A percentile compares a stretch with the other conserved stretches of the same genome.
Evolutionary conservation across 2,329 filamentous ascomycete species (phyloP).

Genomic region (Diplodia intermedia): DNA sequence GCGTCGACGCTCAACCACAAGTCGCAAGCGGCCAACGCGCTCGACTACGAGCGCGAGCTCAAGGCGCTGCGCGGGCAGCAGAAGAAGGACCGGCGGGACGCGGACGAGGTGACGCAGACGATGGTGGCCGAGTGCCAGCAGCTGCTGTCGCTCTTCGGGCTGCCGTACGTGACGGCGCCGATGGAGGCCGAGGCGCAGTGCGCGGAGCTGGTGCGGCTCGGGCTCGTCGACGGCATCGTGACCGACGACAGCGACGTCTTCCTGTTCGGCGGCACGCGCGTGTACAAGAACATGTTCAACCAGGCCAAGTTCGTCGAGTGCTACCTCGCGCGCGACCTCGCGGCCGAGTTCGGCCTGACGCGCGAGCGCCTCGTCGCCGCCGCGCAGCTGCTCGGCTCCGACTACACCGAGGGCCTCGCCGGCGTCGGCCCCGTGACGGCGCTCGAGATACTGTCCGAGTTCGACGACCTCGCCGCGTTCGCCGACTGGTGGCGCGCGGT

Average conservation of each 20-base stretch:
- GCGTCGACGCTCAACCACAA: constrained; percentile 85
- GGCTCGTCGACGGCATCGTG: constrained; percentile 94
- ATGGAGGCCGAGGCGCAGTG: constrained; percentile 99
- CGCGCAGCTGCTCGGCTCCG: constrained; percentile 88
- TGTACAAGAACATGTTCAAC: constrained; percentile 99
- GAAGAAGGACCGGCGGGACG: constrained; percentile 93
- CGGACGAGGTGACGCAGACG: constrained; percentile 93
- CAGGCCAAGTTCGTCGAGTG: constrained; percentile 97
- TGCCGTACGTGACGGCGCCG: constrained; percentile 95
- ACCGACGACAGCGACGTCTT: constrained; percentile 98
- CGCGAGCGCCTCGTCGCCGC: constrained; percentile 82
- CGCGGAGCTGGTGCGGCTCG: constrained; percentile 83
- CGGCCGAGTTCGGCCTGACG: constrained; percentile 81
- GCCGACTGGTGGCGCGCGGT: constrained; percentile 85
- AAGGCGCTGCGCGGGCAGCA: constrained; percentile 89
- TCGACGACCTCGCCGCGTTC: constrained; percentile 77
- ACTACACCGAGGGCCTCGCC: constrained; percentile 92
- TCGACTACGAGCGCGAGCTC: constrained; percentile 87
- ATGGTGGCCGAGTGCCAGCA: constrained; percentile 97
- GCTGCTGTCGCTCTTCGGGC: constrained; percentile 84
- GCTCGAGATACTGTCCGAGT: constrained; percentile 92
- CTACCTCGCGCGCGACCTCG: constrained; percentile 82
- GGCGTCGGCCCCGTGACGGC: constrained; percentile 95
- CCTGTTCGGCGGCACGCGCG: constrained; percentile 90
- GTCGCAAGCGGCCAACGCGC: constrained; percentile 57